Conservation (phyloP, 2,329 filamentous ascomycete genomes). For the Cladosporium oxysporum region DNA sequence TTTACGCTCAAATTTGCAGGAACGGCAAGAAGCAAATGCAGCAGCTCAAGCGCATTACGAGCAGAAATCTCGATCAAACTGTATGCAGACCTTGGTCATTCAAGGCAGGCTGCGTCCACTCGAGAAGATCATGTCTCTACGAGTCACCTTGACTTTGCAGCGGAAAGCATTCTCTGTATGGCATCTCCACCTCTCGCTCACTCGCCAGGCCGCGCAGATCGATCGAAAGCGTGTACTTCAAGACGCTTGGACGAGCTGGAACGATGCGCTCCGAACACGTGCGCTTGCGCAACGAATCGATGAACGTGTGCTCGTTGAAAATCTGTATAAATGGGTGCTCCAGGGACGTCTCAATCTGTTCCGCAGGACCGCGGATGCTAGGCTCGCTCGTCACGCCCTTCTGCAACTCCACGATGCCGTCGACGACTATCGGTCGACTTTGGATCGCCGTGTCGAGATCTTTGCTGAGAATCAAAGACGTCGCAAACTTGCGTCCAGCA, state of each 20-base stretch:
- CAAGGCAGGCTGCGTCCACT: constrained; percentile 47
- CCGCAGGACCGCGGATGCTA: constrained; percentile 37
- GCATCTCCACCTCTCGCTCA: constrained; percentile 44
- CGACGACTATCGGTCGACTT: constrained; percentile 22
- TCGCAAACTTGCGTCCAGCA: constrained; percentile 30
- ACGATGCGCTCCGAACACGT: constrained; percentile 58
- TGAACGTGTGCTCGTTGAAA: constrained; percentile 56
- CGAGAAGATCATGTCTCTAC: constrained; percentile 45
- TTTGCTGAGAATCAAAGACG: constrained; percentile 33
- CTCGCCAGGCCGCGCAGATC: constrained; percentile 48
- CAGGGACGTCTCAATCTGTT: constrained; percentile 47
- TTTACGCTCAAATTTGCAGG: not conserved
- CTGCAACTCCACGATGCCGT: constrained; percentile 19
- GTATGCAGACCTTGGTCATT: constrained; percentile 33
- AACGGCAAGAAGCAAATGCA: not conserved
- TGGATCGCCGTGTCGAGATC: constrained; percentile 20
- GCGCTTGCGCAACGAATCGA: constrained; percentile 56
- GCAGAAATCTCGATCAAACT: not conserved
- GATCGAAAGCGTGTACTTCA: constrained; percentile 56
- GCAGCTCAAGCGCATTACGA: constrained; percentile 10
- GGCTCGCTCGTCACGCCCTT: constrained; percentile 25
- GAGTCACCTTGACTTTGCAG: constrained; percentile 49
- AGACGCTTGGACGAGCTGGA: constrained; percentile 63
- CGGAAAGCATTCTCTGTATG: constrained; percentile 52
- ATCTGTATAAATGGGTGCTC: constrained; percentile 64